Evolutionary conservation across 371 early-diverging fungal genomes (phyloP).

Genomic region (Basidiobolus meristosporus): DNA sequence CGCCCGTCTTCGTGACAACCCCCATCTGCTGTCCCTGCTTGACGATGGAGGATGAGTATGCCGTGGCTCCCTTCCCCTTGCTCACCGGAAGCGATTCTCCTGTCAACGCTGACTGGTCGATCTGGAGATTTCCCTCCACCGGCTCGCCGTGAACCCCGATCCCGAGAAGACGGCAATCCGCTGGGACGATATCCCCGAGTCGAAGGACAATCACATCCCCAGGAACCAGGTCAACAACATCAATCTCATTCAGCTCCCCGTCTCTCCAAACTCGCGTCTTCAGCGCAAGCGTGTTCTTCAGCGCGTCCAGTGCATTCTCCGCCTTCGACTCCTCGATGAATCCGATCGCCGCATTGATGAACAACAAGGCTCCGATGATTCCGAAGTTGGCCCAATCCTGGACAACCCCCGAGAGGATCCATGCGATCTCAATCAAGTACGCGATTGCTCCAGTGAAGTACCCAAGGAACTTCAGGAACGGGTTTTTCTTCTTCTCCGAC

Average conservation of each 20-base stretch:
- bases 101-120: no score
- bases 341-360: constrained; percentile 81
- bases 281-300: constrained; percentile 51
- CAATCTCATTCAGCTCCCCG: constrained; percentile 61
- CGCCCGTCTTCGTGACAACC: constrained; percentile 70
- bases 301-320: constrained; percentile 74
- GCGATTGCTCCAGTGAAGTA: constrained; percentile 89
- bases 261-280: constrained; percentile 63
- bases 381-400: constrained; percentile 55
- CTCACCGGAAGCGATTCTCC: no score
- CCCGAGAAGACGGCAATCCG: constrained; percentile 76
- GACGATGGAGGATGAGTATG: constrained; percentile 68
- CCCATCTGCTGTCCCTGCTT: constrained; percentile 74
- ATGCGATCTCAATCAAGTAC: constrained; percentile 65
- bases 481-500: constrained; percentile 62
- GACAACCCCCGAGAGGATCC: constrained; percentile 48
- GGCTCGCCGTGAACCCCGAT: constrained; percentile 63
- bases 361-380: constrained; percentile 58
- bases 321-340: constrained; percentile 80
- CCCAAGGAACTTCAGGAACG: constrained; percentile 64
- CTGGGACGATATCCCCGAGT: constrained; percentile 87
- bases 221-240: constrained; percentile 55
- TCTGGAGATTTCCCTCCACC: no score
- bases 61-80: constrained; percentile 62
- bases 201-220: constrained; percentile 81